Conservation (phyloP, 2,329 filamentous ascomycete species). For the Talaromyces sp. region DNA sequence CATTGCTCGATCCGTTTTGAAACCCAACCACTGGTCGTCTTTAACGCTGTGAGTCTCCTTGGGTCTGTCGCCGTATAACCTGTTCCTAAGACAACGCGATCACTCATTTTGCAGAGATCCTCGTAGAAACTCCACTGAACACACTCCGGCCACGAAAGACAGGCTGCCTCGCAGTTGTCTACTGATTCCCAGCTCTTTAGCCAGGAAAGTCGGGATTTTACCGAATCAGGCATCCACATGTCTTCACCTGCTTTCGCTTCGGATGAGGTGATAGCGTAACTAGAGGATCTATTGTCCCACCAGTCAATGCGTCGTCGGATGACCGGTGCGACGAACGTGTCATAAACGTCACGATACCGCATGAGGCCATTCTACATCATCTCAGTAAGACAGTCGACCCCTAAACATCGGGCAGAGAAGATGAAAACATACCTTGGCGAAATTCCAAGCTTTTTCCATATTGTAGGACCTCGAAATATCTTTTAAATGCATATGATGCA, state of each 20-base stretch:
- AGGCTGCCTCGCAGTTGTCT: slow-evolving; percentile 26
- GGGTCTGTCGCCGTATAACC: slow-evolving; percentile 24
- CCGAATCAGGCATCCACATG: slow-evolving; percentile 15
- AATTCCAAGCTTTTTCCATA: slow-evolving; percentile 26
- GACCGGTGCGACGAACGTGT: slow-evolving; percentile 23
- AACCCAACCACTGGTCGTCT: slow-evolving; percentile 27
- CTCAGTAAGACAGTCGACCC: not conserved
- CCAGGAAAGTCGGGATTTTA: slow-evolving; percentile 20
- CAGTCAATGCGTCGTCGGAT: slow-evolving; percentile 22
- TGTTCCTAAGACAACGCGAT: slow-evolving; percentile 23
- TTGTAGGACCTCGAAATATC: slow-evolving; percentile 26
- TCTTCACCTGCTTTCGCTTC: slow-evolving; percentile 18
- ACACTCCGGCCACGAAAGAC: slow-evolving; percentile 24
- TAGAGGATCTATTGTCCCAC: slow-evolving; percentile 27
- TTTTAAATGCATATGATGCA: slow-evolving; percentile 26
- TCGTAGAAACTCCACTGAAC: slow-evolving; percentile 30
- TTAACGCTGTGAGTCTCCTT: slow-evolving; percentile 24
- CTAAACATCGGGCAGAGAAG: not conserved
- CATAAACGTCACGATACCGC: slow-evolving; percentile 26
- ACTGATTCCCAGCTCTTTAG: slow-evolving; percentile 24
- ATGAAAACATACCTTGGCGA: slow-evolving; percentile 18
- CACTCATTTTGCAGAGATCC: slow-evolving; percentile 28
- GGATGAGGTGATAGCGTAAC: slow-evolving; percentile 24
- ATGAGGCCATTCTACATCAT: slow-evolving; percentile 11
- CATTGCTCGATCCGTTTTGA: slow-evolving; percentile 11